Base-by-base conservation (phyloP, 2,329 filamentous ascomycete genomes). In the Sclerotinia trifoliorum region DNA sequence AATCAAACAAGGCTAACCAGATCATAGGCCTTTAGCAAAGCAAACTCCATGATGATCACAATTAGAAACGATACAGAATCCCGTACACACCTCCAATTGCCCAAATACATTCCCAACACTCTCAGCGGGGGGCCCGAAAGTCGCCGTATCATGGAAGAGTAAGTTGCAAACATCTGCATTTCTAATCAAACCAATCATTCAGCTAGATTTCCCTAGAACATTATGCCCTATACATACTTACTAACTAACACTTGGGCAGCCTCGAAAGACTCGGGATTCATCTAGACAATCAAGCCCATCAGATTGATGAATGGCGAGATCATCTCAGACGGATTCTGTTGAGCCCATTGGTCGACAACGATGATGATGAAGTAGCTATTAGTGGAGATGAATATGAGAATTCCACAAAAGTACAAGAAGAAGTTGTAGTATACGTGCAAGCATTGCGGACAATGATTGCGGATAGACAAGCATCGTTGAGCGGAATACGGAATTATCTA, bases 341-440 rank as follows among this genome's bases (percentile, higher is more conserved):
- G 15, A 85, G 88, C 70, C 88, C 92, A 0, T 83, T 98, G 1
- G 87, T 98, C 24, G 95, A 98, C 73, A 88, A 95, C 75, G 93
- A 95, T 75, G 93, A 96, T 52, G 87, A 88, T 21, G 82, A 81
- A n/a, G 79, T 85, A 13, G 92, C 96, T 68, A 85, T 88, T 2
- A 94, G 93, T 15, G 95, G 95, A 32, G 90, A 97, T 69, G 95
- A 98, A 77, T 95, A 97, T 71, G 91, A 93, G 73, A 87, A 91
- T 44, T 96, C 94, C 0, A 92, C 93, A 0, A 92, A 92, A 77
- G 85, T 90, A 57, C 94, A 98, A 79, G 94, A 97, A 70, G 88
- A 96, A 76, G 86, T 97, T 54, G 92, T 94, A 79, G 91, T 91
- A 8, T 96, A 96, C 75, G 90, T 96, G 68, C 88, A 93, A 76